phyloP scores from a whole-genome alignment of 202 grass and related monocot species.

The Setaria viridis region DNA sequence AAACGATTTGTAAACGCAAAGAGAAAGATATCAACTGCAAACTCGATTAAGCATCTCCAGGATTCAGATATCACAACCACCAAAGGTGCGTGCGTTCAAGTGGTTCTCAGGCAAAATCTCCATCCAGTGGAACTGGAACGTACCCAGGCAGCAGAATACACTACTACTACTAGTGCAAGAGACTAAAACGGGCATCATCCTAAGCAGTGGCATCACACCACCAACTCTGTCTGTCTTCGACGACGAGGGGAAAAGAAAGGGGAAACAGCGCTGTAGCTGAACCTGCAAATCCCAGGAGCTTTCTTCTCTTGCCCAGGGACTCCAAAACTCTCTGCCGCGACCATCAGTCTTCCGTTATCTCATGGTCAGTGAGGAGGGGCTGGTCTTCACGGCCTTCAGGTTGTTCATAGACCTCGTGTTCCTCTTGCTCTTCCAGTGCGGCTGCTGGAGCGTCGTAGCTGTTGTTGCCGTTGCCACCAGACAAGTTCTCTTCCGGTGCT shows the following conservation, averaged over 20 bases:
- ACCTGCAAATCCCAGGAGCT: slow-evolving; percentile 14
- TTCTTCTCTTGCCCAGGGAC: slow-evolving; percentile 21
- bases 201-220: slow-evolving; percentile 13
- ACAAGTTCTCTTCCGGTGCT: too few relatives aligned
- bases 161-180: neutral
- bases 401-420: neutral
- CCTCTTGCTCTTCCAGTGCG: neutral
- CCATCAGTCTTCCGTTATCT: neutral
- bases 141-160: slow-evolving; percentile 8
- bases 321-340: neutral
- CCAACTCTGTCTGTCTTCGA: slow-evolving; percentile 8
- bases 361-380: neutral
- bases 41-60: slow-evolving; percentile 27
- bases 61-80: neutral
- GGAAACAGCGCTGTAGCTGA: neutral
- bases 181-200: slow-evolving; percentile 9
- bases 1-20: neutral
- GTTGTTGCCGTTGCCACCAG: neutral
- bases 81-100: neutral
- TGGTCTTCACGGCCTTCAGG: neutral
- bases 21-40: neutral
- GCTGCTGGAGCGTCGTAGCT: neutral
- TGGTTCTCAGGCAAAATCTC: slow-evolving; percentile 9
- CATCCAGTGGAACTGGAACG: slow-evolving; percentile 5
- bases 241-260: neutral